Evolutionary conservation across 1,139 yeast genomes (phyloP).

Genomic region (Saccharomyces hybrid): DNA sequence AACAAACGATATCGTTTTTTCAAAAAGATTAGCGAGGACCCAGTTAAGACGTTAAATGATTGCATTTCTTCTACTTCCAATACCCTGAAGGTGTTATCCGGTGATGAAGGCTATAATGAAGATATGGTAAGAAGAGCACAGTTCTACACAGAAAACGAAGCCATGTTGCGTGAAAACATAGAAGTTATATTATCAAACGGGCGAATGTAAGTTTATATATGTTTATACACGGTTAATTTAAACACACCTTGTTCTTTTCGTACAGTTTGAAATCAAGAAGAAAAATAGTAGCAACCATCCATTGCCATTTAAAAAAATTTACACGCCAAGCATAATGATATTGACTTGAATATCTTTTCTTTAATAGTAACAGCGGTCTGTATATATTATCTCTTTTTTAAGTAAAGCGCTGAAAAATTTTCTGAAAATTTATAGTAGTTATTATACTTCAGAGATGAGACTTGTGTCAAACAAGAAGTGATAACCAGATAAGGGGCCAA

Average conservation of each 20-base stretch:
- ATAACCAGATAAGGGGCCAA: neutral
- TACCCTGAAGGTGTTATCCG: slow-evolving; percentile 59
- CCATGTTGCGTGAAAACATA: slow-evolving; percentile 61
- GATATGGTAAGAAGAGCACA: slow-evolving; percentile 72
- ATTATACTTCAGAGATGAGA: neutral
- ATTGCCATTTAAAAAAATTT: too few relatives aligned
- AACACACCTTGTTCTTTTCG: too few relatives aligned
- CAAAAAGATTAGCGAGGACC: slow-evolving; percentile 59
- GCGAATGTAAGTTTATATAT: slow-evolving; percentile 22
- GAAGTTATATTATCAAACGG: slow-evolving; percentile 47
- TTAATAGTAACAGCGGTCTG: too few relatives aligned
- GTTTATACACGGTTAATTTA: neutral
- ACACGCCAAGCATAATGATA: too few relatives aligned
- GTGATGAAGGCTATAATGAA: slow-evolving; percentile 79
- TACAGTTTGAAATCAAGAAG: too few relatives aligned
- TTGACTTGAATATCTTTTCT: too few relatives aligned
- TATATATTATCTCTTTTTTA: neutral
- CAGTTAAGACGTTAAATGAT: slow-evolving; percentile 57
- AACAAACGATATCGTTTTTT: slow-evolving; percentile 58
- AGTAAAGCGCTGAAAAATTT: slow-evolving; percentile 2
- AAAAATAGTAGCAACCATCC: too few relatives aligned
- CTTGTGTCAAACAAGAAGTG: neutral
- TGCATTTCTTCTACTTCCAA: slow-evolving; percentile 67
- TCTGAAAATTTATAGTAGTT: neutral
- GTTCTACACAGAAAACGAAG: slow-evolving; percentile 54